A percentile compares a stretch with the other conserved stretches of the same genome.
Conservation (phyloP, 106 monocot species). For the Dioscorea zingiberensis region DNA sequence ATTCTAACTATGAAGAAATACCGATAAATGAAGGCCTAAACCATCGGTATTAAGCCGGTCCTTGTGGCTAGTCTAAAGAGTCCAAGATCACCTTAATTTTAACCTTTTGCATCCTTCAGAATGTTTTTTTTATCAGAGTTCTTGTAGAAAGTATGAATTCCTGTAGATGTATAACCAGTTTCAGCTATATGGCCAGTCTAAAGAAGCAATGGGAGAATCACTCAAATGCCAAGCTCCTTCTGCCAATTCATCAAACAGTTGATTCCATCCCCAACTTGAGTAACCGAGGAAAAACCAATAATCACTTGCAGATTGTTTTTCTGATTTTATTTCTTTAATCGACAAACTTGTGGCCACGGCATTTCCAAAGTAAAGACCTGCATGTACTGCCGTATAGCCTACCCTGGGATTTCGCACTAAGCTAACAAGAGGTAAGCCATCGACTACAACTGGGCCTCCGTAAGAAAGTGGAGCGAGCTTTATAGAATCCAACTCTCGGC, state of each 20-base stretch:
- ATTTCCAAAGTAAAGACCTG: constrained; percentile 62
- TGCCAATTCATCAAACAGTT: constrained; percentile 70
- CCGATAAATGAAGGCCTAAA: not conserved
- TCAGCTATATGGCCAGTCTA: constrained; percentile 60
- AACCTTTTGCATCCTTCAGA: not conserved
- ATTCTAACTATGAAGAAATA: not conserved
- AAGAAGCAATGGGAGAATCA: not conserved
- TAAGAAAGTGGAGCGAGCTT: constrained; percentile 54
- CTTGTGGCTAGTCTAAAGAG: too few relatives aligned
- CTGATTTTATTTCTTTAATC: constrained; percentile 43
- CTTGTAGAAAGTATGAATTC: not conserved
- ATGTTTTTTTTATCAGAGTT: not conserved
- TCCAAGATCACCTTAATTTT: too few relatives aligned
- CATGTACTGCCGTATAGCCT: constrained; percentile 39
- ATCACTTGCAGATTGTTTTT: constrained; percentile 29
- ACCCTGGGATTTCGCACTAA: constrained; percentile 34
- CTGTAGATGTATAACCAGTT: not conserved
- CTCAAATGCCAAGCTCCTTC: constrained; percentile 65
- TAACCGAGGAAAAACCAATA: constrained; percentile 82
- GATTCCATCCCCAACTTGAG: constrained; percentile 67
- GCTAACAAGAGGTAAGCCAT: constrained; percentile 64
- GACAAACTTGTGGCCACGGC: constrained; percentile 33
- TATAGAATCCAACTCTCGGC: constrained; percentile 30
- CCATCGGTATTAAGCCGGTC: too few relatives aligned
- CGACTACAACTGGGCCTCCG: constrained; percentile 64